These are phyloP conservation scores for Colletotrichum melonis DNA, from an alignment of 2,329 filamentous ascomycete genomes.

Conservation along the genomic window DNA sequence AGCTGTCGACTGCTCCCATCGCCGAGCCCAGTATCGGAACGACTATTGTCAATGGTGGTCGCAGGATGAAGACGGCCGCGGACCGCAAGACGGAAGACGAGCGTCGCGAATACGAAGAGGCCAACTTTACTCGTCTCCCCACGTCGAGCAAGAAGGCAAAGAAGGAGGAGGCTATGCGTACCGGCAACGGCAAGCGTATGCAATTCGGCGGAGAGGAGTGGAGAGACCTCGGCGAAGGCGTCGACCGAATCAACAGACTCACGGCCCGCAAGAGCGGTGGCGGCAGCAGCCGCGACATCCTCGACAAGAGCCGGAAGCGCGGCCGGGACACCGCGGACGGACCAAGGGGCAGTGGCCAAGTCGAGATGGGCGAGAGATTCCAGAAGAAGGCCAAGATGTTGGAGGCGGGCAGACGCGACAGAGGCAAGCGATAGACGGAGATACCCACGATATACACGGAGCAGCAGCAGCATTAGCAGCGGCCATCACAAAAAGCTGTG, in stretches of 20 bases:
- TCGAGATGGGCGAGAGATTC: conserved; percentile 79
- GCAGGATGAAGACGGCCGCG: conserved; percentile 80
- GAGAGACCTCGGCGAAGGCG: conserved; percentile 84
- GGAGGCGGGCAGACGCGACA: conserved; percentile 58
- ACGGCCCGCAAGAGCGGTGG: conserved; percentile 75
- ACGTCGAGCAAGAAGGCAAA: conserved; percentile 89
- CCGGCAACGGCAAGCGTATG: conserved; percentile 68
- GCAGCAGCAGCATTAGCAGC: background rate
- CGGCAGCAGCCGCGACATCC: conserved; percentile 66
- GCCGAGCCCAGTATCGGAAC: conserved; percentile 93
- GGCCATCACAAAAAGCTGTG: background rate
- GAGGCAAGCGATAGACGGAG: conserved; percentile 52
- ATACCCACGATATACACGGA: conserved; percentile 11
- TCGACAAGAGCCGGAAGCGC: conserved; percentile 91
- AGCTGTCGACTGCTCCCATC: conserved; percentile 83
- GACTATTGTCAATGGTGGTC: conserved; percentile 83
- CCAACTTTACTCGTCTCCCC: conserved; percentile 89
- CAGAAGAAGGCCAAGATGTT: conserved; percentile 74
- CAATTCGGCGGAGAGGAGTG: conserved; percentile 91
- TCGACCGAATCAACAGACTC: conserved; percentile 86
- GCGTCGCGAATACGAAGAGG: conserved; percentile 88
- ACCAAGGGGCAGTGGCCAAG: conserved; percentile 70
- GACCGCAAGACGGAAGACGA: conserved; percentile 84
- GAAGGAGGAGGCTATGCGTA: conserved; percentile 69
- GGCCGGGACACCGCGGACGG: conserved; percentile 76